Evolutionary conservation across 257 asterid genomes (phyloP).

Genomic region (Salvia splendens): DNA sequence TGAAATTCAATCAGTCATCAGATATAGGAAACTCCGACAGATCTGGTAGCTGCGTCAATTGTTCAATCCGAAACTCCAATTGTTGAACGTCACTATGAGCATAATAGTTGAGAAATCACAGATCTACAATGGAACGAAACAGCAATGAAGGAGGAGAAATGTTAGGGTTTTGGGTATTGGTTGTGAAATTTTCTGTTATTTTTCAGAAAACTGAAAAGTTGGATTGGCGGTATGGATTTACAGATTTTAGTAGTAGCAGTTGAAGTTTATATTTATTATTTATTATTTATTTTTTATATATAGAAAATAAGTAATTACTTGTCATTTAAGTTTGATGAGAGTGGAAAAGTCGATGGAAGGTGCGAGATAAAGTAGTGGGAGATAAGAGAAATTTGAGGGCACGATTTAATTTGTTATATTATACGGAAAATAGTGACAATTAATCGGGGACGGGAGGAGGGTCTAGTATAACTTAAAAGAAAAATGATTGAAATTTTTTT

Average conservation of each 20-base stretch:
- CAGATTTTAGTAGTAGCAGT: neutral
- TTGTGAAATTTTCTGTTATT: constrained; percentile 15
- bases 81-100: constrained; percentile 6
- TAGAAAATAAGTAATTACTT: too few species aligned
- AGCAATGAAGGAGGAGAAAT: neutral
- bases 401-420: too few species aligned
- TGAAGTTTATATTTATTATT: too few species aligned
- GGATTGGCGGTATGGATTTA: constrained; percentile 49
- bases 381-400: too few species aligned
- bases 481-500: too few species aligned
- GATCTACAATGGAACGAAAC: constrained; percentile 49
- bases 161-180: constrained; percentile 53
- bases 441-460: too few species aligned
- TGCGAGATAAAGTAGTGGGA: too few species aligned
- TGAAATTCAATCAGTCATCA: constrained; percentile 34
- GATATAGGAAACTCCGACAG: constrained; percentile 32
- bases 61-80: constrained; percentile 14
- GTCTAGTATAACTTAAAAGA: too few species aligned
- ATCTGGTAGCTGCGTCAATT: constrained; percentile 39
- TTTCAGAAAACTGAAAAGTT: constrained; percentile 49
- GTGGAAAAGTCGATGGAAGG: too few species aligned
- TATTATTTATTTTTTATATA: too few species aligned
- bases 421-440: too few species aligned
- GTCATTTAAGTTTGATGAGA: too few species aligned
- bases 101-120: constrained; percentile 24